Conservation (phyloP, 1,284 basidiomycete genomes). For the Ustilago shanxiensis region DNA sequence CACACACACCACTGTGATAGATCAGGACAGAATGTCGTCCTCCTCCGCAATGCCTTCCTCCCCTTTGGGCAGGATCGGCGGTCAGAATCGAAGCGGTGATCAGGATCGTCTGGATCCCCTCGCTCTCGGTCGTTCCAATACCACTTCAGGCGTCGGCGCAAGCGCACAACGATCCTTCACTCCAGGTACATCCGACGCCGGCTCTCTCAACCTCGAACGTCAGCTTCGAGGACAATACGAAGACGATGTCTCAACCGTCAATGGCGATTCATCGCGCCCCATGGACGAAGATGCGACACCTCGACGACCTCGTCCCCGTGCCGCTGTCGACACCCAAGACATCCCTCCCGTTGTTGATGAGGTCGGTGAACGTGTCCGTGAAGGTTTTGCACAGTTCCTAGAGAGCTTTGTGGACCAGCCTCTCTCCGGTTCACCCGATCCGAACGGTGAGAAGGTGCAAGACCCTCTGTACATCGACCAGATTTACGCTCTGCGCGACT, state of each 20-base stretch:
- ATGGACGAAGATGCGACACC: constrained; percentile 50
- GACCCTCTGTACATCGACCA: constrained; percentile 85
- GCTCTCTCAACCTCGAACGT: constrained; percentile 47
- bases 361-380: constrained; percentile 90
- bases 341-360: constrained; percentile 89
- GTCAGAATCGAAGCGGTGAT: constrained; percentile 31
- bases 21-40: constrained; percentile 43
- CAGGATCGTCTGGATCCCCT: constrained; percentile 45
- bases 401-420: constrained; percentile 86
- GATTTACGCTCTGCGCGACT: constrained; percentile 91
- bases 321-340: constrained; percentile 70
- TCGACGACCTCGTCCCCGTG: constrained; percentile 45
- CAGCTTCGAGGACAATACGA: constrained; percentile 45
- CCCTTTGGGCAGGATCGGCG: constrained; percentile 47
- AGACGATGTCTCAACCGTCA: constrained; percentile 40
- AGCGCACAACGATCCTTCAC: constrained; percentile 39
- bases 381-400: constrained; percentile 89
- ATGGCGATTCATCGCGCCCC: constrained; percentile 33
- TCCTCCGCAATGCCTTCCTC: constrained; percentile 56
- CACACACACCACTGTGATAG: no score
- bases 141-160: constrained; percentile 33
- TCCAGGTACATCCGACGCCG: constrained; percentile 43
- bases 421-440: constrained; percentile 73
- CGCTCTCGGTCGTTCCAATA: constrained; percentile 39
- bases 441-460: constrained; percentile 70